Conservation (phyloP, 1,284 basidiomycete genomes). For the Flammula alnicola region DNA sequence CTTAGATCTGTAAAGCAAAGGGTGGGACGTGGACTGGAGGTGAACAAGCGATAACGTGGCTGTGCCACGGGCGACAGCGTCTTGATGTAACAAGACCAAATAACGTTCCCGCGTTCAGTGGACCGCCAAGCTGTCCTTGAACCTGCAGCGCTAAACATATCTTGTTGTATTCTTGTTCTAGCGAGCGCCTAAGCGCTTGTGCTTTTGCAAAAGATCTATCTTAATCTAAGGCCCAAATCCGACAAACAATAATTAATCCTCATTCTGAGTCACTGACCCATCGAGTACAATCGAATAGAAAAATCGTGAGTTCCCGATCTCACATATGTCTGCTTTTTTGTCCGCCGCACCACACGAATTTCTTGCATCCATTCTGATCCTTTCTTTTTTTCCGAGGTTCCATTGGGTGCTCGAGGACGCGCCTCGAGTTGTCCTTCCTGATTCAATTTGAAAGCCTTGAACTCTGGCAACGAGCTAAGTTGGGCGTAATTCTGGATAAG, state of each 20-base stretch:
- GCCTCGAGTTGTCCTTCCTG: conserved; percentile 6
- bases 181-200: no score
- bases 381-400: background rate
- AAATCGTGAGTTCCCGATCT: conserved; percentile 26
- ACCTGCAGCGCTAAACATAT: no score
- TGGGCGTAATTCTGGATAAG: conserved; percentile 22
- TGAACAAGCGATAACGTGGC: conserved; percentile 6
- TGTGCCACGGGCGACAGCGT: no score
- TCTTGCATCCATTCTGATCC: conserved; percentile 22
- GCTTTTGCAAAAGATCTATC: no score
- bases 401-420: background rate
- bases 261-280: conserved; percentile 16
- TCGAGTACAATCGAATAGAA: conserved; percentile 23
- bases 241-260: conserved; percentile 2
- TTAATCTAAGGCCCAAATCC: no score
- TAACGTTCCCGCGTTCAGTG: no score
- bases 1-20: conserved; percentile 7
- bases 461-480: conserved; percentile 24
- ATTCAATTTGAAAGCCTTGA: conserved; percentile 25
- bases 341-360: conserved; percentile 21
- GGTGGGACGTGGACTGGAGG: conserved; percentile 1
- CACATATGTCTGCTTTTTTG: conserved; percentile 27
- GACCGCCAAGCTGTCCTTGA: no score
- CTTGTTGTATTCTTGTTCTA: no score
- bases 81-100: no score